Percentiles rank a stretch among this genome's conserved stretches.
These are phyloP conservation scores for Fusarium continuum DNA, from an alignment of 2,329 filamentous ascomycete genomes.

Conservation along the genomic window DNA sequence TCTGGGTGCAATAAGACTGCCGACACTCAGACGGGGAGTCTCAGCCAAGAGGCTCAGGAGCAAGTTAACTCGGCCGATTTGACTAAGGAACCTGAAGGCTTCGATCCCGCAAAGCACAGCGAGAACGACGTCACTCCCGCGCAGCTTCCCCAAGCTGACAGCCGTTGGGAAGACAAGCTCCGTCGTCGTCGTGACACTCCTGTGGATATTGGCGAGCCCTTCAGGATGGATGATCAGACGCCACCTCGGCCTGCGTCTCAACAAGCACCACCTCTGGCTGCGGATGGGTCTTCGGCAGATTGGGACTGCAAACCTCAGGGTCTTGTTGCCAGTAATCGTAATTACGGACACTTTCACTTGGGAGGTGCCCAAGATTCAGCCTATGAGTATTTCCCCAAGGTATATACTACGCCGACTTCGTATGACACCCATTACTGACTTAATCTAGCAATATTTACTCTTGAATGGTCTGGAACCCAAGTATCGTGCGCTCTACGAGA, in stretches of 20 bases:
- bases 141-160: conserved; percentile 24
- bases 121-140: conserved; percentile 6
- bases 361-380: conserved; percentile 75
- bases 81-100: conserved; percentile 43
- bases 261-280: conserved; percentile 45
- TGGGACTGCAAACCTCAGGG: conserved; percentile 68
- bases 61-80: conserved; percentile 48
- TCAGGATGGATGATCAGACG: background rate
- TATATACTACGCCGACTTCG: conserved; percentile 27
- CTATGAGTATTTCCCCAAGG: conserved; percentile 76
- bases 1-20: conserved; percentile 77
- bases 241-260: conserved; percentile 2
- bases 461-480: conserved; percentile 78
- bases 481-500: conserved; percentile 77
- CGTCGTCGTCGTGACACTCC: conserved; percentile 19
- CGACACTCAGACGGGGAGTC: conserved; percentile 39
- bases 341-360: conserved; percentile 64
- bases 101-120: conserved; percentile 19
- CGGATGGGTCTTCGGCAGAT: conserved; percentile 47
- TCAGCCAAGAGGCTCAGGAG: conserved; percentile 50
- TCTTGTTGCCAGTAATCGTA: conserved; percentile 59
- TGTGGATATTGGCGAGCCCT: background rate
- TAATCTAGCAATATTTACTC: conserved; percentile 71
- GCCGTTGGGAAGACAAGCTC: conserved; percentile 35
- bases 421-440: conserved; percentile 30